Evolutionary conservation across 1,284 basidiomycete species (phyloP).

Genomic region (Cystobasidiaceae sp.): DNA sequence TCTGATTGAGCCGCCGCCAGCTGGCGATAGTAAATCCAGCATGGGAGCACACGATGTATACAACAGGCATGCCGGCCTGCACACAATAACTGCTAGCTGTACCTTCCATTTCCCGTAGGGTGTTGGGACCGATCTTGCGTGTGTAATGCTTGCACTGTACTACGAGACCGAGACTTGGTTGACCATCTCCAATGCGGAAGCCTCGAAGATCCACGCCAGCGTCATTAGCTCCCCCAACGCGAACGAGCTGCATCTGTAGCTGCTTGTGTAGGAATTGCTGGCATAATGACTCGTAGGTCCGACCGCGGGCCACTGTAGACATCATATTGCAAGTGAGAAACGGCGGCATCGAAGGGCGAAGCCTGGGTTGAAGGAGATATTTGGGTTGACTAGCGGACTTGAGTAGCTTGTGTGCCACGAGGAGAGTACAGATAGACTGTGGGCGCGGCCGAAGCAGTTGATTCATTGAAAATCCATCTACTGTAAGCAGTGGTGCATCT

Average conservation of each 20-base stretch:
- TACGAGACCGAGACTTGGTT: background rate
- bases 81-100: background rate
- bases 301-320: too few relatives aligned
- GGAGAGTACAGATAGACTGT: too few relatives aligned
- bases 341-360: too few relatives aligned
- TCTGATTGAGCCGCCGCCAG: background rate
- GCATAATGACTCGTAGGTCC: background rate
- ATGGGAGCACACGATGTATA: slow-evolving; percentile 29
- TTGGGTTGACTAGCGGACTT: too few relatives aligned
- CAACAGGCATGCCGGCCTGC: background rate
- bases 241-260: slow-evolving; percentile 4
- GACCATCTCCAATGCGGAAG: background rate
- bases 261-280: background rate
- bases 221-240: slow-evolving; percentile 33
- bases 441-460: too few relatives aligned
- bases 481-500: too few relatives aligned
- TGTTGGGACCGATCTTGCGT: slow-evolving; percentile 14
- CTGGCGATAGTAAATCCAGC: slow-evolving; percentile 26
- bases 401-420: too few relatives aligned
- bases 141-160: slow-evolving; percentile 36
- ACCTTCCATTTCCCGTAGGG: slow-evolving; percentile 36
- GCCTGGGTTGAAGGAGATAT: too few relatives aligned
- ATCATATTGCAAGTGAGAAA: too few relatives aligned
- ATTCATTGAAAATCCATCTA: too few relatives aligned
- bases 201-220: slow-evolving; percentile 35